Conservation (phyloP, 1,284 basidiomycete genomes). For the Caloboletus inedulis region DNA sequence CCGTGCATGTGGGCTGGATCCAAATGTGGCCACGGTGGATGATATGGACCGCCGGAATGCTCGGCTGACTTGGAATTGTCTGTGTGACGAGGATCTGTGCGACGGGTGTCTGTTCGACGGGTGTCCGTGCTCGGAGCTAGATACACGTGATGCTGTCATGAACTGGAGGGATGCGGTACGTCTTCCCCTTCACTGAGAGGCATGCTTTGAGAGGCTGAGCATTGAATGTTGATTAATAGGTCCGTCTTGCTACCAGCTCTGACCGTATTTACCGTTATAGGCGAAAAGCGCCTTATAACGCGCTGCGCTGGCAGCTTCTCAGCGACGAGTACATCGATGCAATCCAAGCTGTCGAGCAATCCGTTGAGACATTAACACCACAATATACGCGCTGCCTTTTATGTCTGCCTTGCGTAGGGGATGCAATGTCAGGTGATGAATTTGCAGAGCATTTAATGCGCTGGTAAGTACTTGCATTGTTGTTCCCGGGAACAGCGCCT, state of each 20-base stretch:
- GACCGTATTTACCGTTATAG: no score
- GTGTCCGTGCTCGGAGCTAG: no score
- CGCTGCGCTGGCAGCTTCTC: neutral
- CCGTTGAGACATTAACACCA: no score
- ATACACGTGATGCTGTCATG: no score
- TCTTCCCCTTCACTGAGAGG: neutral
- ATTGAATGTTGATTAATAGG: neutral
- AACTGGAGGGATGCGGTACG: conserved; percentile 4
- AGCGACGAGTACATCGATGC: neutral
- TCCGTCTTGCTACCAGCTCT: no score
- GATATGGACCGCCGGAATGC: conserved; percentile 19
- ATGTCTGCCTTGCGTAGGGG: neutral
- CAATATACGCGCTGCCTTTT: neutral
- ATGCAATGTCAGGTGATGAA: fast-evolving
- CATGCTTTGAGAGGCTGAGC: neutral
- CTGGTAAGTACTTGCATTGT: neutral
- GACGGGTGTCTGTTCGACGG: no score
- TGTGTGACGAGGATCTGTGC: no score
- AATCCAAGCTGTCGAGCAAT: neutral
- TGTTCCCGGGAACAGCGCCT: neutral
- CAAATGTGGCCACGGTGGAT: conserved; percentile 10
- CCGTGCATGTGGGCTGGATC: conserved; percentile 14
- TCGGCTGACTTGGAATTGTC: no score
- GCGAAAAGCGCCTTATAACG: no score
- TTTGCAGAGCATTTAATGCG: no score